phyloP scores from a whole-genome alignment of 768 basidiomycete species.

The Rhizopogon vulgaris region DNA sequence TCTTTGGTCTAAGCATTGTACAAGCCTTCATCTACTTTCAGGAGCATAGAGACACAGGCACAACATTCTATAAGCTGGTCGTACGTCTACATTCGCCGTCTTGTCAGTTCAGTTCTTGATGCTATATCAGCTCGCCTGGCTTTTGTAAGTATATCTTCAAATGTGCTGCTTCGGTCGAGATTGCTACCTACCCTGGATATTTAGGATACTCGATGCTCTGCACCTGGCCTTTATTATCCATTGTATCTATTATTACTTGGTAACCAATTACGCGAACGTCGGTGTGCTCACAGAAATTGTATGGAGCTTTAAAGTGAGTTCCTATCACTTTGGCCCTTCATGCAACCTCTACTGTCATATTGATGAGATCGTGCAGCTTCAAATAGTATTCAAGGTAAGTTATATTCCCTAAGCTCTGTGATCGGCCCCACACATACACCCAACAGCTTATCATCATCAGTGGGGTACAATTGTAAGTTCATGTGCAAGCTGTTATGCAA shows the following conservation, averaged over 20 bases:
- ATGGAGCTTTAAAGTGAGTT: slow-evolving; percentile 15
- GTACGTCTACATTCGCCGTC: no score
- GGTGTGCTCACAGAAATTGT: slow-evolving; percentile 17
- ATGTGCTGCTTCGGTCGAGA: background rate
- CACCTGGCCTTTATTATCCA: slow-evolving; percentile 27
- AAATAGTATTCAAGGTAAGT: background rate
- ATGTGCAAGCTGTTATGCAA: no score
- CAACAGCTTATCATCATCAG: no score
- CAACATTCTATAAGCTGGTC: no score
- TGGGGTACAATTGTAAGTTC: background rate
- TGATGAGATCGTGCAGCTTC: no score
- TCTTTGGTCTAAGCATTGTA: no score
- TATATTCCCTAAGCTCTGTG: no score
- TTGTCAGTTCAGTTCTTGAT: background rate
- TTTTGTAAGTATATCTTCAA: slow-evolving; percentile 2
- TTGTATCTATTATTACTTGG: slow-evolving; percentile 30
- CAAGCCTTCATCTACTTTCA: no score
- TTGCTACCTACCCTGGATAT: no score
- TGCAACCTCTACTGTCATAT: no score
- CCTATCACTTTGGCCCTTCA: background rate
- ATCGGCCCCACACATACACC: no score
- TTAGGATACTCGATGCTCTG: slow-evolving; percentile 14
- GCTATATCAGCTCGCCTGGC: background rate
- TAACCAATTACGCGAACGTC: slow-evolving; percentile 28
- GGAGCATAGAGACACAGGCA: no score